Evolutionary conservation across 1,284 basidiomycete genomes (phyloP), one percentile per base, ranked within the genome.

Genomic region (Pseudozyma hubeiensis): DNA sequence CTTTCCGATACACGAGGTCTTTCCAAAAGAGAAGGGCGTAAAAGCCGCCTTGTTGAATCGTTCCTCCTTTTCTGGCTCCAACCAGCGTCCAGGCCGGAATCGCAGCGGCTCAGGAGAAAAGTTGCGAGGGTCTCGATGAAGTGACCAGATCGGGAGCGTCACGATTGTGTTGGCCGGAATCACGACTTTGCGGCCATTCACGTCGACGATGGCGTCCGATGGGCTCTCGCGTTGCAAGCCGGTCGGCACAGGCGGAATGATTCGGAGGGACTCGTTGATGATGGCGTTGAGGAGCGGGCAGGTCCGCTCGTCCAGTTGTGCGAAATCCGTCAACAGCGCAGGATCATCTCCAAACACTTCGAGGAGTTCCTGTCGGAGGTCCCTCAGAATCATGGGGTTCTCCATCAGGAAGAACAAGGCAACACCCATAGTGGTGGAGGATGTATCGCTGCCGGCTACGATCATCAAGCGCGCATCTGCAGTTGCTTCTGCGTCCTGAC

Each of bases 401-500:
- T 61, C 43, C 24, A 75, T 53, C 35, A 75, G 62, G 46, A 53
- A 53, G 53, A 55, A 75, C 6, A 61, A 35, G 13, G 71, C 60
- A 14, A 75, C 50, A 11, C 56, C 60, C 66, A 77, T 65, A 1
- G 66, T 62, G 14, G 61, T 75, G 5, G 60, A 55, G 1, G 63
- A 46, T 1, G 75, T 77, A 45, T 77, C 75, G 56, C 58, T 64
- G 7, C 75, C 75, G 8, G 73, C 73, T 14, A 65, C 72, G 46
- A 75, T 37, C 33, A 77, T 69, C 17, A 77, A 48, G 3, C 59
- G 45, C 6, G 71, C 64, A 17, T 76, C 74, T 14, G 74, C 60
- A 6, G 35, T 48, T 5, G 73, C 53, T 17, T 73, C 62, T 3
- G 41, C 33, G 31, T 68, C 53, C 13, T 35, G 35, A 1, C 52